Evolutionary conservation across 163 green algal genomes (phyloP), one percentile per base, ranked within the genome.

Genomic region (Volvox carteri): DNA sequence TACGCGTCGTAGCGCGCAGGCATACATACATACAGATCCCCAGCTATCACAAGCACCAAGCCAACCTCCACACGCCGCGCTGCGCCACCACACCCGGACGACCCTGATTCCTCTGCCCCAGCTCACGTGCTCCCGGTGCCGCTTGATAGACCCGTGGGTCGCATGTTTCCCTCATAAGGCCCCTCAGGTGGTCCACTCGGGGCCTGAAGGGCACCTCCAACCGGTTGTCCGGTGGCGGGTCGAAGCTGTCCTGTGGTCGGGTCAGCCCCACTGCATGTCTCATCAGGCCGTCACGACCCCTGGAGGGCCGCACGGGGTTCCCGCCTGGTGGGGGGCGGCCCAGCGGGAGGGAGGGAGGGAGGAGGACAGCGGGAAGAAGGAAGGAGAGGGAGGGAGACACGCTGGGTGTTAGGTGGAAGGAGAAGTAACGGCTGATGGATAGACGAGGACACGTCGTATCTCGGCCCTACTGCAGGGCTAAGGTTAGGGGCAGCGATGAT

Each of bases 211-310:
- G 92, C 28, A 30, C 84, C 44, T 95, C 94, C 84, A 76, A 18
- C 33, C 67, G 87, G 91, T 97, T 97, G 90, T 97, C 94, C 18
- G 94, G 87, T 12, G 87, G 78, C 14, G 90, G 87, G 4, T 84
- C 41, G 79, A 97, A 97, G 1, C 8, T 33, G n/a, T 94, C 91
- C 88, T 97, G 95, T 6, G 88, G 90, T 11, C 90, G 90, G 21
- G 77, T 58, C 46, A 89, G 81, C 25, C 68, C 86, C 25, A 50
- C 70, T 30, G 39, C 68, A 85, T 85, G 78, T 25, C 85, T 77
- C 73, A 80, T 48, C 41, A 73, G 39, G 39, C 39, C 78, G 54
- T 65, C 75, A 77, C 37, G 35, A 11, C 86, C 56, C 39, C 42
- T 74, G 35, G 56, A n/a, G 21, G 44, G n/a, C n/a, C n/a, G 46